These are phyloP conservation scores for Cercospora sojina DNA, from an alignment of 2,329 filamentous ascomycete genomes.

Conservation along the genomic window DNA sequence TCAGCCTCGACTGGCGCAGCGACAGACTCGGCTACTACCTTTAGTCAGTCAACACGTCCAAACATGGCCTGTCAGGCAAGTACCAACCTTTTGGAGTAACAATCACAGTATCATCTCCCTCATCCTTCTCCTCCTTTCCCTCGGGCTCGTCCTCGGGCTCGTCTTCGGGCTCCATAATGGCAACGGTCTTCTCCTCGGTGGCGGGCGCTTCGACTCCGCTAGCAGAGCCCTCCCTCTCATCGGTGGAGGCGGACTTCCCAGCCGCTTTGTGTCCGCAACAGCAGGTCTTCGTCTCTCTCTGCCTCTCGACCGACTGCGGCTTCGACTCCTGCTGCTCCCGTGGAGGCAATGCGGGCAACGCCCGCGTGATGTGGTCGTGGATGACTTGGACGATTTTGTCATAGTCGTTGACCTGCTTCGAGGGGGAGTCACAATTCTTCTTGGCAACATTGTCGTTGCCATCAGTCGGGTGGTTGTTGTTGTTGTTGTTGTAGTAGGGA, in stretches of 20 bases:
- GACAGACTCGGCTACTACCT: not conserved
- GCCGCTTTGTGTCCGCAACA: not conserved
- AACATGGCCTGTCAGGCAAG: not conserved
- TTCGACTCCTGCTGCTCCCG: not conserved
- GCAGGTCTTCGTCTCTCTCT: not conserved
- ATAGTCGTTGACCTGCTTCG: conserved; percentile 5
- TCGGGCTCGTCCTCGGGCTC: conserved; percentile 3
- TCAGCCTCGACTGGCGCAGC: not conserved
- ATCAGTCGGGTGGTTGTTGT: not conserved
- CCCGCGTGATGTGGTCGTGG: conserved; percentile 2
- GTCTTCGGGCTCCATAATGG: conserved; percentile 5
- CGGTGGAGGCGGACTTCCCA: conserved; percentile 8
- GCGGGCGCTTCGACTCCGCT: conserved; percentile 1
- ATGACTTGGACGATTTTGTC: conserved; percentile 9
- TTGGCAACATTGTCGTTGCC: not conserved
- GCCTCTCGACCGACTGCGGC: conserved; percentile 6
- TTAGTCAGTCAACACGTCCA: not conserved
- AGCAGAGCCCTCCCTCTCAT: not conserved
- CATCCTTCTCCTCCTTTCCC: conserved; percentile 9
- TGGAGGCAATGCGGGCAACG: conserved; percentile 4
- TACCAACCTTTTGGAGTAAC: conserved; percentile 4
- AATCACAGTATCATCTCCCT: conserved; percentile 16
- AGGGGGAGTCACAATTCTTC: not conserved
- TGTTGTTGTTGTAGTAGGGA: conserved; percentile 1
- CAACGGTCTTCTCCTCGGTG: conserved; percentile 3